Evolutionary conservation across 2,329 filamentous ascomycete genomes (phyloP).

Genomic region (Penicillium sp.): DNA sequence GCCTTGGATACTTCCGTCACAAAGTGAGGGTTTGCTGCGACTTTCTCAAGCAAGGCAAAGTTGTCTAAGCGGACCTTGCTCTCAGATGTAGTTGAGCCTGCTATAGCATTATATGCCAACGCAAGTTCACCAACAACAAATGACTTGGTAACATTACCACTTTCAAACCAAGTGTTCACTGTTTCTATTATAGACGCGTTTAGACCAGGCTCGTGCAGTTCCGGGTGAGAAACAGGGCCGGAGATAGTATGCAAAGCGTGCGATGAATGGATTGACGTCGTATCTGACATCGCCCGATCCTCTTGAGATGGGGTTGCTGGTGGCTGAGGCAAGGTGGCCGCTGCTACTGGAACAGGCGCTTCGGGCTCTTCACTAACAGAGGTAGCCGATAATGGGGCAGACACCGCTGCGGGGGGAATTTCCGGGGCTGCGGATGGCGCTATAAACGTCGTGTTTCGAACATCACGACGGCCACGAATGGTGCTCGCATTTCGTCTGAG

Average conservation of each 20-base stretch:
- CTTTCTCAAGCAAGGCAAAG: constrained; percentile 80
- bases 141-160: constrained; percentile 65
- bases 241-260: constrained; percentile 69
- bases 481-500: constrained; percentile 70
- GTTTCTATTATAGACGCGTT: constrained; percentile 89
- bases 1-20: constrained; percentile 58
- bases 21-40: constrained; percentile 90
- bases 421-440: constrained; percentile 18
- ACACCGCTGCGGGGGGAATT: constrained; percentile 19
- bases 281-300: constrained; percentile 72
- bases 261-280: constrained; percentile 84
- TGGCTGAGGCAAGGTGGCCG: constrained; percentile 34
- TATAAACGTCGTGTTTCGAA: constrained; percentile 66
- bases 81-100: constrained; percentile 32
- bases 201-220: constrained; percentile 73
- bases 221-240: constrained; percentile 71
- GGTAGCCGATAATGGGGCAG: background rate
- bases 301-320: constrained; percentile 50
- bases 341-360: constrained; percentile 26
- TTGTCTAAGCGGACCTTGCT: constrained; percentile 79
- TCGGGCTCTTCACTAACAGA: constrained; percentile 13
- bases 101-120: constrained; percentile 65
- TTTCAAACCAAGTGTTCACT: constrained; percentile 78
- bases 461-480: constrained; percentile 81
- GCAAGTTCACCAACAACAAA: constrained; percentile 86